Conservation (phyloP, 495 filamentous ascomycete genomes). For the Penicillium waksmanii region DNA sequence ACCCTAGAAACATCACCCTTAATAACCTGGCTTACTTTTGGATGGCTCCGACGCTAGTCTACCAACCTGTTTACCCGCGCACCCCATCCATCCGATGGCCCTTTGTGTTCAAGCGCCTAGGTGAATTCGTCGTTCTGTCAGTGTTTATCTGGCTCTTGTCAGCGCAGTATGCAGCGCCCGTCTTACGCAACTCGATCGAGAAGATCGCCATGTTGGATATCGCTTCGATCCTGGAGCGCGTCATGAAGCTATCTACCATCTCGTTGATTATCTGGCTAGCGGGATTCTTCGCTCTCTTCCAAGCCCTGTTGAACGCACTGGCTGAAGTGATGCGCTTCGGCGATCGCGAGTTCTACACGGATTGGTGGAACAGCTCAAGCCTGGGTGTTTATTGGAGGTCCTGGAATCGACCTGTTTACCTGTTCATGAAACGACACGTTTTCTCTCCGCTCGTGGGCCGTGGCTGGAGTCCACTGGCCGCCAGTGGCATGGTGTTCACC, state of each 20-base stretch:
- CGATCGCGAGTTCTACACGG: constrained; percentile 91
- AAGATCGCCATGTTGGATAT: constrained; percentile 82
- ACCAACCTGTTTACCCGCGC: constrained; percentile 94
- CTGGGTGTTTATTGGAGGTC: constrained; percentile 90
- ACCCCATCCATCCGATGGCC: constrained; percentile 75
- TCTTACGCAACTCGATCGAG: constrained; percentile 84
- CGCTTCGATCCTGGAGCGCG: constrained; percentile 79
- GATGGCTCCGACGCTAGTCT: constrained; percentile 95
- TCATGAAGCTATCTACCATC: constrained; percentile 94
- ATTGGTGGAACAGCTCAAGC: constrained; percentile 95
- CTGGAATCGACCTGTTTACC: constrained; percentile 97
- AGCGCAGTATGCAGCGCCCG: constrained; percentile 90
- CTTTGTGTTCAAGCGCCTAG: constrained; percentile 81
- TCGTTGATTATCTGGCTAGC: constrained; percentile 94
- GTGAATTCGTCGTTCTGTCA: constrained; percentile 72
- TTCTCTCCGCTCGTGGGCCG: constrained; percentile 83
- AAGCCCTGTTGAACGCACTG: constrained; percentile 83
- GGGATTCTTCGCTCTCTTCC: constrained; percentile 95
- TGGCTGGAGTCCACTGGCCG: constrained; percentile 68
- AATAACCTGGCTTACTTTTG: constrained; percentile 90
- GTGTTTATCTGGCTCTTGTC: constrained; percentile 92
- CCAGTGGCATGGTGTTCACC: constrained; percentile 79
- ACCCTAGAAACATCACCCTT: constrained; percentile 87
- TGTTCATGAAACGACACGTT: constrained; percentile 93
- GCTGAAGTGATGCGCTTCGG: constrained; percentile 89